A percentile compares a stretch with the other conserved stretches of the same genome.
Evolutionary conservation across 345 rosid species (phyloP).

Genomic region (Brassica cretica): DNA sequence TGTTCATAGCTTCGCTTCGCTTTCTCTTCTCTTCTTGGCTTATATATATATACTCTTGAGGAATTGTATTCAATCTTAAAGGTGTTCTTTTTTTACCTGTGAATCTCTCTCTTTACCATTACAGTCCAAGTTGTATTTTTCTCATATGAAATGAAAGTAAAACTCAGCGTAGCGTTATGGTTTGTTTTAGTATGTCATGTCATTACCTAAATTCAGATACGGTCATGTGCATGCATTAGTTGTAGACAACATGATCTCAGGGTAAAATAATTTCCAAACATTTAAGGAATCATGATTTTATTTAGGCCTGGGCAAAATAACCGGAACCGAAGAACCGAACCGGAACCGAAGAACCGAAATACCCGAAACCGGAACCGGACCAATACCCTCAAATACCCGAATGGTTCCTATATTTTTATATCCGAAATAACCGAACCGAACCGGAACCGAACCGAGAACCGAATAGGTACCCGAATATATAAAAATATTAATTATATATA

Average conservation of each 20-base stretch:
- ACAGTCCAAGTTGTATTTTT: not conserved
- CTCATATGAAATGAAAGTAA: not conserved
- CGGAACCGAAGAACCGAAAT: no score
- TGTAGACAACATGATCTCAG: not conserved
- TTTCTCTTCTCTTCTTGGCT: conserved; percentile 19
- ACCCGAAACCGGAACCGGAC: no score
- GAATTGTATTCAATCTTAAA: not conserved
- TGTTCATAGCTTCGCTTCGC: conserved; percentile 30
- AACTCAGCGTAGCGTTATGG: not conserved
- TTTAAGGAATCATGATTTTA: conserved; percentile 24
- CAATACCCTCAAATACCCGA: no score
- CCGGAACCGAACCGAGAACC: no score
- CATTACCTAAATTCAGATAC: not conserved
- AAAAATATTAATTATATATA: no score
- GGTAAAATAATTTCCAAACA: no score
- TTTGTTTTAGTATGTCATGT: not conserved
- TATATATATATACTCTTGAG: conserved; percentile 13
- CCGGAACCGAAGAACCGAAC: no score
- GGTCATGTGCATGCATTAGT: not conserved
- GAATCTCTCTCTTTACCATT: not conserved
- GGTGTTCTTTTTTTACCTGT: not conserved
- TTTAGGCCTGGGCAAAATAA: no score
- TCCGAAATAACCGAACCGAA: no score
- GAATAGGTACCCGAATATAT: no score
- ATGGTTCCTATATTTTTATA: no score